phyloP scores from a whole-genome alignment of 2,329 filamentous ascomycete genomes.

The Bipolaris bicolor region DNA sequence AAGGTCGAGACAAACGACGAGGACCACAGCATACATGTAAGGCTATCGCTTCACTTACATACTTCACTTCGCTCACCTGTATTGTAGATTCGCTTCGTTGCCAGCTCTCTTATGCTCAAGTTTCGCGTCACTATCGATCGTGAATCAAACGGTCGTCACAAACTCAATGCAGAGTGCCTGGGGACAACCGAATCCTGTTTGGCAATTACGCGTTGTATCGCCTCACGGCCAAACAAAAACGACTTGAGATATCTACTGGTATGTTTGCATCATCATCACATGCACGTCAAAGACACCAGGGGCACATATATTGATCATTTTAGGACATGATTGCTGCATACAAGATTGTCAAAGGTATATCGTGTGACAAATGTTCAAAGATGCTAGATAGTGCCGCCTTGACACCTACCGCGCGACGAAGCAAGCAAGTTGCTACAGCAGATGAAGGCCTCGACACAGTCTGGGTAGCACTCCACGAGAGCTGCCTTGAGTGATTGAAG shows the following conservation, averaged over 20 bases:
- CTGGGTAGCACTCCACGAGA: conserved; percentile 49
- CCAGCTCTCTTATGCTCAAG: conserved; percentile 29
- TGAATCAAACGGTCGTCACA: conserved; percentile 33
- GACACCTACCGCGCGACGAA: conserved; percentile 42
- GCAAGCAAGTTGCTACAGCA: conserved; percentile 24
- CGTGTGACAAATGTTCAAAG: conserved; percentile 43
- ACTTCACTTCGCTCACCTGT: conserved; percentile 8
- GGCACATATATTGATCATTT: conserved; percentile 17
- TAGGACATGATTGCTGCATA: conserved; percentile 52
- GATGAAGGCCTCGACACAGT: conserved; percentile 27
- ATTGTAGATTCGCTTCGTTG: conserved; percentile 34
- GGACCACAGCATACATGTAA: conserved; percentile 35
- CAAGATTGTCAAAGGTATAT: conserved; percentile 36
- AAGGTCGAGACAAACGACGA: conserved; percentile 36
- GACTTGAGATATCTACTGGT: conserved; percentile 46
- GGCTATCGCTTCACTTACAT: background rate
- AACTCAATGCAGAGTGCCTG: conserved; percentile 40
- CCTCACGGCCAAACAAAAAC: conserved; percentile 39
- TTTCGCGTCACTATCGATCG: conserved; percentile 40
- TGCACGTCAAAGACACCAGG: background rate
- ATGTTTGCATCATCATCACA: conserved; percentile 11
- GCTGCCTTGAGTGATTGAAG: conserved; percentile 29
- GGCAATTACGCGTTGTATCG: conserved; percentile 44
- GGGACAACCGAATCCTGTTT: conserved; percentile 36
- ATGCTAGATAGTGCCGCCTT: conserved; percentile 35